Conservation (phyloP, 306 rosid genomes). For the Dryas alaskensis region DNA sequence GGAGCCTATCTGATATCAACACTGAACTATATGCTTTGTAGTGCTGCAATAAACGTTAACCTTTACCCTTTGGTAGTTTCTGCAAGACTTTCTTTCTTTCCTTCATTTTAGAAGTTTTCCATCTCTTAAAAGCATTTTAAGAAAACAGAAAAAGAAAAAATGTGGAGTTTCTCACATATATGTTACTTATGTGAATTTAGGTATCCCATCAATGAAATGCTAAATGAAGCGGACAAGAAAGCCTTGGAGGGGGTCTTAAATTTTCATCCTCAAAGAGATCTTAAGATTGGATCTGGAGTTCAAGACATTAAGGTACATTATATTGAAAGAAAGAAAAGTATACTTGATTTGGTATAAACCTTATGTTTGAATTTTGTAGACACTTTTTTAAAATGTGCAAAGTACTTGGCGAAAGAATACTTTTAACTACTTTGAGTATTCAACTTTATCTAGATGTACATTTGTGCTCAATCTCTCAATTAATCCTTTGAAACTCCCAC, state of each 20-base stretch:
- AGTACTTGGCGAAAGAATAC: neutral
- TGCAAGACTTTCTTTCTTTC: too few species aligned
- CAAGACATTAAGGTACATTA: slow-evolving; percentile 60
- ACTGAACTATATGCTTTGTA: neutral
- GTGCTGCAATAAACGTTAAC: neutral
- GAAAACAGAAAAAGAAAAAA: slow-evolving; percentile 1
- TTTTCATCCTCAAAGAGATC: slow-evolving; percentile 65
- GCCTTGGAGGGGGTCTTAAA: slow-evolving; percentile 52
- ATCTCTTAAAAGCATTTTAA: neutral
- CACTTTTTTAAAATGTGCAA: neutral
- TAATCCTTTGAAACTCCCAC: neutral
- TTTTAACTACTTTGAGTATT: neutral
- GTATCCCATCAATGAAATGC: slow-evolving; percentile 49
- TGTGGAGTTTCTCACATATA: slow-evolving; percentile 16
- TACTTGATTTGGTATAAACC: neutral
- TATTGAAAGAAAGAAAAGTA: neutral
- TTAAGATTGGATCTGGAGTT: slow-evolving; percentile 64
- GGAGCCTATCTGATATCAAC: neutral
- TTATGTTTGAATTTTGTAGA: neutral
- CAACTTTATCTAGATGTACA: neutral
- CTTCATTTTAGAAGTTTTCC: too few species aligned
- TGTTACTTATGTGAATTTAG: slow-evolving; percentile 42
- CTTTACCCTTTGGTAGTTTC: too few species aligned
- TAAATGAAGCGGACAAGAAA: slow-evolving; percentile 57
- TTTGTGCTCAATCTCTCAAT: neutral